These are phyloP conservation scores for Aspergillus sclerotiicarbonarius DNA, from an alignment of 495 filamentous ascomycete species.

Conservation along the genomic window DNA sequence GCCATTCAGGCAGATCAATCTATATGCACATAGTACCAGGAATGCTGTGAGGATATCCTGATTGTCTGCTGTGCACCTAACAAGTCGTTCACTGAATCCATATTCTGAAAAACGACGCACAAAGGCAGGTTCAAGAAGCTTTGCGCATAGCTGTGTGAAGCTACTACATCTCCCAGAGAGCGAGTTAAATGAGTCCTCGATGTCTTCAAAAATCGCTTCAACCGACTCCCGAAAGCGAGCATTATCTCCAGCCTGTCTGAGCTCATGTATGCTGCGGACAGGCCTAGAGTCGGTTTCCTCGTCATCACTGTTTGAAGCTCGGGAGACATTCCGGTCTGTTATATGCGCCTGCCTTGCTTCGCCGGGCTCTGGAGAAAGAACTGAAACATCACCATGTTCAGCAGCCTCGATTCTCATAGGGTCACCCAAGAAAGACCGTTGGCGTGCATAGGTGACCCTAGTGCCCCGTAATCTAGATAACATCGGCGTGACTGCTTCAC, in stretches of 20 bases:
- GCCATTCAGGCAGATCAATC: constrained; percentile 24
- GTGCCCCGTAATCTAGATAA: constrained; percentile 33
- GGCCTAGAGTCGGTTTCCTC: constrained; percentile 51
- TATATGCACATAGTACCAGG: constrained; percentile 34
- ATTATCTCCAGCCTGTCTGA: constrained; percentile 82
- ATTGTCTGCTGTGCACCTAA: constrained; percentile 35
- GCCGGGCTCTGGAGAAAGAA: not conserved
- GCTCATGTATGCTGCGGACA: constrained; percentile 84
- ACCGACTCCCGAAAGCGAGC: constrained; percentile 77
- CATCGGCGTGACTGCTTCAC: constrained; percentile 15
- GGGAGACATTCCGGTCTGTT: not conserved
- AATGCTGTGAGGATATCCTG: constrained; percentile 33
- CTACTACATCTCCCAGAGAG: constrained; percentile 48
- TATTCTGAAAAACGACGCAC: constrained; percentile 72
- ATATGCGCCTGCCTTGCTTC: not conserved
- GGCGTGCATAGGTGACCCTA: constrained; percentile 61
- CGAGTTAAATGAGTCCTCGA: constrained; percentile 58
- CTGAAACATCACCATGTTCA: constrained; percentile 5
- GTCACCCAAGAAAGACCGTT: constrained; percentile 60
- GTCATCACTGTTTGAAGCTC: constrained; percentile 27
- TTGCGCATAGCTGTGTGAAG: constrained; percentile 69
- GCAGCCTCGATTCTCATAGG: constrained; percentile 11
- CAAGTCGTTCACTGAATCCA: constrained; percentile 65
- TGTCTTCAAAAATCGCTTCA: constrained; percentile 80
- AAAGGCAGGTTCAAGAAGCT: constrained; percentile 65